Evolutionary conservation across 176 grass and related monocot genomes (phyloP), one percentile per base, ranked within the genome.

Genomic region (Olyra latifolia): DNA sequence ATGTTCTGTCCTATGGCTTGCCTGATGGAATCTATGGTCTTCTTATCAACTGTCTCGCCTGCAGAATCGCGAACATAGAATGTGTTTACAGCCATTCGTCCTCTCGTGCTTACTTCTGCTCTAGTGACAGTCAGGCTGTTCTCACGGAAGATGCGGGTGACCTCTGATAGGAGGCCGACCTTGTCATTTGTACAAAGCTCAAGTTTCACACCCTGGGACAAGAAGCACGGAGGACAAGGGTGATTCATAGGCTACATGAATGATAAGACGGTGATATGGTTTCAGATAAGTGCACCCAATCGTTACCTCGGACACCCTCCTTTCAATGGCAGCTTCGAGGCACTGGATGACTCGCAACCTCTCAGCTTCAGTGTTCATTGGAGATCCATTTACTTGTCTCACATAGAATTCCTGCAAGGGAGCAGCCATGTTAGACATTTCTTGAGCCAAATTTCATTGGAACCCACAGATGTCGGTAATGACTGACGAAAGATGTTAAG

Each of bases 131-230:
- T 92, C 60, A 95, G 75, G 83, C 93, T 85, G 82, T 95, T 84
- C 86, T 95, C 93, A 0, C 93, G 93, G 75, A 96, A 96, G 72
- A 92, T 96, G 62, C 93, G 87, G 40, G 93, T 96, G 28, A 96
- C 87, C 61, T 96, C 93, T 0, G 93, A 96, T 4, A 96, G 82
- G 65, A 96, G 70, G 38, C 93, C 93, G 0, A 96, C 79, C 70
- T 87, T 85, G 81, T 96, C 93, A 22, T 75, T 77, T 42, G 93
- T 90, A 74, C 87, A 92, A 44, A 96, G 74, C 80, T 95, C 93
- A 52, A 96, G 87, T 49, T 96, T 96, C 43, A 96, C 78, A 52
- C 90, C 93, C 93, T 96, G 70, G 24, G 30, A 52, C 76, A 75
- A 9, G 45, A 46, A 73, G 7, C 3, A 86, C 20, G 10, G 16